Evolutionary conservation across 257 asterid species (phyloP), one percentile per base, ranked within the genome.

Genomic region (Solanum bukasovii): DNA sequence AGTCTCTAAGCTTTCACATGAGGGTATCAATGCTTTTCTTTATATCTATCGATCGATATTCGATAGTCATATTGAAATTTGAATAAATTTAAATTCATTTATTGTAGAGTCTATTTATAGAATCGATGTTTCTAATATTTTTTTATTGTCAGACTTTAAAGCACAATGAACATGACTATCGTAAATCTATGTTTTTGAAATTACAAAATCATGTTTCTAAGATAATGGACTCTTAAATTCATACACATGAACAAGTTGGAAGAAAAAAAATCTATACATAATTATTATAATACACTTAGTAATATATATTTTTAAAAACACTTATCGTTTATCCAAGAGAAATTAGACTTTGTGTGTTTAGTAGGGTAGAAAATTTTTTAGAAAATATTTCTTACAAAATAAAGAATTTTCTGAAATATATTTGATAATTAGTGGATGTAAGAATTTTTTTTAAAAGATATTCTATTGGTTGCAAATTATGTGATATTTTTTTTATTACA

Each of bases 1-100:
- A 78, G 86, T 77, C 59, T 65, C 84, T 85, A 68, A 67, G 38
- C 75, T 79, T 49, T 85, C 94, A 91, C 85, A 44, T 4, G 25
- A 79, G 9, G 84, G 25, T 90, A 91, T 90, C 93, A 88, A 72
- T 33, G 25, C 13, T 77, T 75, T 12, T 25, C 2, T 14, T 16
- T 16, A n/a, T 9, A 63, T 9, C 0, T n/a, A 2, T 65, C 3
- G 1, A 18, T 16, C 2, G 0, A 8, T 4, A 3, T 16, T 3
- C 0, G 12, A 16, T 71, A 16, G 0, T 2, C 2, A 1, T 16
- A 31, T 31, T 8, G 2, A 16, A 1, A 1, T 31, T 16, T 2
- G 25, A 71, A 13, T 7, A 71, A 18, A 71, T 33, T 16, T 4
- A 16, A 8, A 7, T 71, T 18, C 3, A 0, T 4, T 0, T 31